phyloP scores from a whole-genome alignment of 2,329 filamentous ascomycete genomes.

The Fusarium redolens region DNA sequence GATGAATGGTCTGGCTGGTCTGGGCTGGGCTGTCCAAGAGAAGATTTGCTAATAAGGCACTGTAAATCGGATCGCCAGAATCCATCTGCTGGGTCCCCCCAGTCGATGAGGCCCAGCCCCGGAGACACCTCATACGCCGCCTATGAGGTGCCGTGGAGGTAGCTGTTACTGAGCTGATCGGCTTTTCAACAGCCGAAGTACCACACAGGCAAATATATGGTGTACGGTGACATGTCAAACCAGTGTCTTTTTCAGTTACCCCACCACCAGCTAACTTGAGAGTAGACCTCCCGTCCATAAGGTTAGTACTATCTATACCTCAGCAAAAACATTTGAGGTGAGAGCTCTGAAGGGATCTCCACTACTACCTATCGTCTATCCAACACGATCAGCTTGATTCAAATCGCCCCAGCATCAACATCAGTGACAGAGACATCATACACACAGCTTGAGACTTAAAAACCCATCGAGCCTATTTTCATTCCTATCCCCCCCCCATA shows the following conservation, averaged over 20 bases:
- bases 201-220: slow-evolving; percentile 25
- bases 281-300: neutral
- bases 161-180: slow-evolving; percentile 36
- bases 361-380: slow-evolving; percentile 24
- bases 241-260: slow-evolving; percentile 11
- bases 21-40: slow-evolving; percentile 19
- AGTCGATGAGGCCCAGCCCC: slow-evolving; percentile 42
- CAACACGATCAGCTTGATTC: slow-evolving; percentile 32
- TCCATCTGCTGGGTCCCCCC: slow-evolving; percentile 31
- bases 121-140: neutral
- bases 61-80: slow-evolving; percentile 11
- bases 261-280: slow-evolving; percentile 27
- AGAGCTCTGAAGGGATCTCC: neutral
- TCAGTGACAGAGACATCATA: neutral
- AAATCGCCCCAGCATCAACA: slow-evolving; percentile 14
- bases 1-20: slow-evolving; percentile 2
- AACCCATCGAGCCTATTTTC: slow-evolving; percentile 7
- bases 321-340: slow-evolving; percentile 5
- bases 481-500: slow-evolving; percentile 15
- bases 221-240: slow-evolving; percentile 38
- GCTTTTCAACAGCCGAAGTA: slow-evolving; percentile 34
- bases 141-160: neutral
- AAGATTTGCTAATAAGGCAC: slow-evolving; percentile 48
- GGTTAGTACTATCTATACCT: neutral
- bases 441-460: neutral